phyloP scores from a whole-genome alignment of 1,284 basidiomycete genomes.

The Sporisorium scitamineum region DNA sequence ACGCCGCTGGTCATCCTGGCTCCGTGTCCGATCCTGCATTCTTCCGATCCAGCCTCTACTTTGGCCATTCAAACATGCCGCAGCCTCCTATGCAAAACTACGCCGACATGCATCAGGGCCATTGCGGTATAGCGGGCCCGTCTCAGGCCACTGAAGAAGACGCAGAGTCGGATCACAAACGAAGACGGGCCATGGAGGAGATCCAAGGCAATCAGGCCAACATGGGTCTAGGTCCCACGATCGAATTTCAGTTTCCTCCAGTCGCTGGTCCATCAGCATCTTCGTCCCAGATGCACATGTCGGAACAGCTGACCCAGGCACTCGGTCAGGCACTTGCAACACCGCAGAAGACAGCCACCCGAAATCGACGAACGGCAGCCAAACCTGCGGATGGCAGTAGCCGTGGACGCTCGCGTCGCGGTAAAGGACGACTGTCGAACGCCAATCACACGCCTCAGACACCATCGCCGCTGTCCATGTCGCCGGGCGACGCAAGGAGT shows the following conservation, averaged over 20 bases:
- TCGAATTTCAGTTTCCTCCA: slow-evolving; percentile 26
- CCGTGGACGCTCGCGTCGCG: slow-evolving; percentile 30
- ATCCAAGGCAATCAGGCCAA: slow-evolving; percentile 7
- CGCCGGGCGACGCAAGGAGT: slow-evolving; percentile 23
- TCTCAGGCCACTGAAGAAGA: slow-evolving; percentile 8
- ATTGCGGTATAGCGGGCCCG: not conserved
- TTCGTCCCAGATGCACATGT: slow-evolving; percentile 10
- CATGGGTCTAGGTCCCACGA: slow-evolving; percentile 27
- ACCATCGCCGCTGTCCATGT: slow-evolving; percentile 38
- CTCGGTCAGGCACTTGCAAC: slow-evolving; percentile 1
- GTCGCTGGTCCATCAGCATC: not conserved
- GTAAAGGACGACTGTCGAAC: slow-evolving; percentile 30
- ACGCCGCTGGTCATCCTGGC: not conserved
- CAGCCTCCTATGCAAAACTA: slow-evolving; percentile 15
- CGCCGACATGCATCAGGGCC: slow-evolving; percentile 1
- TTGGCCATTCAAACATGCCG: not conserved
- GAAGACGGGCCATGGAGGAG: slow-evolving; percentile 21
- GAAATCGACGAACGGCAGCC: slow-evolving; percentile 11
- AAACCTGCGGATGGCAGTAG: slow-evolving; percentile 13
- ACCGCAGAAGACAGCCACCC: slow-evolving; percentile 16
- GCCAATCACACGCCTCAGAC: slow-evolving; percentile 41
- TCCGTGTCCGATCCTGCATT: slow-evolving; percentile 14
- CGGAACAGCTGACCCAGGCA: slow-evolving; percentile 5
- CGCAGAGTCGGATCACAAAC: slow-evolving; percentile 27
- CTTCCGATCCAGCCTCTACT: slow-evolving; percentile 21